These are phyloP conservation scores for Starmerella roubikii DNA, from an alignment of 805 yeast genomes.

Conservation along the genomic window DNA sequence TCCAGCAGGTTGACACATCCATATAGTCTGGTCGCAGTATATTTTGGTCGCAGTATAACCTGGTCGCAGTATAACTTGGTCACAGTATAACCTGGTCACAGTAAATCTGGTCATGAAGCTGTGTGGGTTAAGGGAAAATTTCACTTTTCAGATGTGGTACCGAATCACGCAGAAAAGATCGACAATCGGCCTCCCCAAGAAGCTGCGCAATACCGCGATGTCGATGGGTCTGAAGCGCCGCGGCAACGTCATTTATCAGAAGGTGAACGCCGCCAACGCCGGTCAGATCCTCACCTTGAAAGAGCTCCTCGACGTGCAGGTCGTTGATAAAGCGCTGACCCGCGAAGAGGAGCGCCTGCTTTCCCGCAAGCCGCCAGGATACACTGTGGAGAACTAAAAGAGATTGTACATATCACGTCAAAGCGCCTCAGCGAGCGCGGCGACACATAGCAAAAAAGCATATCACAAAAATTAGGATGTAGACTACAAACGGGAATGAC, in stretches of 20 bases:
- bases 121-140: no score
- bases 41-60: no score
- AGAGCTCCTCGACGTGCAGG: conserved; percentile 72
- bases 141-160: conserved; percentile 24
- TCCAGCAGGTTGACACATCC: no score
- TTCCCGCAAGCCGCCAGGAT: conserved; percentile 24
- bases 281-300: conserved; percentile 73
- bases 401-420: not conserved
- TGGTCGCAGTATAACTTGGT: no score
- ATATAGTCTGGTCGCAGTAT: no score
- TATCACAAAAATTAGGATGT: not conserved
- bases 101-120: no score
- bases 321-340: conserved; percentile 42
- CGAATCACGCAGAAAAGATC: conserved; percentile 67
- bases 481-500: no score
- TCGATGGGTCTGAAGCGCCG: conserved; percentile 65
- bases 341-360: conserved; percentile 32
- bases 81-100: no score
- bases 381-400: conserved; percentile 17
- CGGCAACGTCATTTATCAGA: conserved; percentile 59
- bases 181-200: conserved; percentile 69
- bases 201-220: conserved; percentile 47
- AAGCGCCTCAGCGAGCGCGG: not conserved
- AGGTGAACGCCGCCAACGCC: conserved; percentile 65
- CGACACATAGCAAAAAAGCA: not conserved